Evolutionary conservation across 2,329 filamentous ascomycete genomes (phyloP).

Genomic region (Cytospora chrysosperma): DNA sequence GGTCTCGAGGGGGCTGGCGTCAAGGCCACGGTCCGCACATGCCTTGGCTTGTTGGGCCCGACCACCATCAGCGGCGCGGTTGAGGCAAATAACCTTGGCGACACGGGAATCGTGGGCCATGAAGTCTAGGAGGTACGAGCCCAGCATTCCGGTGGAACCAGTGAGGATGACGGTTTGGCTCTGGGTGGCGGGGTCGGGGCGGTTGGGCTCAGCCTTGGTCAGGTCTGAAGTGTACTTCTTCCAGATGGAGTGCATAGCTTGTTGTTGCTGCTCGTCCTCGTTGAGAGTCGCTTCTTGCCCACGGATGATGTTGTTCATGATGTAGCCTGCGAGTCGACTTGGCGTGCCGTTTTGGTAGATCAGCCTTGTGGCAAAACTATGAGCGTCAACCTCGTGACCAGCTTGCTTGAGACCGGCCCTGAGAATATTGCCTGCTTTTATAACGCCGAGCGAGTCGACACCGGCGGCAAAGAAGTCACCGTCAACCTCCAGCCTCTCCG

Average conservation of each 20-base stretch:
- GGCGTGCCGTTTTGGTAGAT: slow-evolving; percentile 35
- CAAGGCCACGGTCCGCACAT: slow-evolving; percentile 39
- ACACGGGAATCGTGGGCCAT: slow-evolving; percentile 36
- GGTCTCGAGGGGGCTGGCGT: slow-evolving; percentile 29
- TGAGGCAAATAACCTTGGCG: slow-evolving; percentile 44
- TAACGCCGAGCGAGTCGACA: slow-evolving; percentile 42
- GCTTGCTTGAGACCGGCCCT: slow-evolving; percentile 25
- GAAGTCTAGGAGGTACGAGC: slow-evolving; percentile 40
- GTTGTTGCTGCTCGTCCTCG: slow-evolving; percentile 22
- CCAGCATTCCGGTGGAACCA: slow-evolving; percentile 41
- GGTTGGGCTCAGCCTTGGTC: slow-evolving; percentile 24
- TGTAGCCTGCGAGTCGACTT: slow-evolving; percentile 28
- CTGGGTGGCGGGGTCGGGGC: slow-evolving; percentile 28
- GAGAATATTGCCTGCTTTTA: slow-evolving; percentile 28
- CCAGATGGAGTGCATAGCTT: slow-evolving; percentile 26
- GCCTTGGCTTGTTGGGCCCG: slow-evolving; percentile 37
- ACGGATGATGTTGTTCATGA: slow-evolving; percentile 19
- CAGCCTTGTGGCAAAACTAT: slow-evolving; percentile 26
- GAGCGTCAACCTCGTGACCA: slow-evolving; percentile 22
- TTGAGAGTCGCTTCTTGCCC: slow-evolving; percentile 15
- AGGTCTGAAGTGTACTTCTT: slow-evolving; percentile 34
- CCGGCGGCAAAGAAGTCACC: slow-evolving; percentile 40
- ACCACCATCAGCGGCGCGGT: slow-evolving; percentile 42
- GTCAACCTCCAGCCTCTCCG: slow-evolving; percentile 26
- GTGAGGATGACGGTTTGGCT: slow-evolving; percentile 38